These are phyloP conservation scores for Sporothrix schenckii DNA, from an alignment of 2,329 filamentous ascomycete species.

Conservation along the genomic window DNA sequence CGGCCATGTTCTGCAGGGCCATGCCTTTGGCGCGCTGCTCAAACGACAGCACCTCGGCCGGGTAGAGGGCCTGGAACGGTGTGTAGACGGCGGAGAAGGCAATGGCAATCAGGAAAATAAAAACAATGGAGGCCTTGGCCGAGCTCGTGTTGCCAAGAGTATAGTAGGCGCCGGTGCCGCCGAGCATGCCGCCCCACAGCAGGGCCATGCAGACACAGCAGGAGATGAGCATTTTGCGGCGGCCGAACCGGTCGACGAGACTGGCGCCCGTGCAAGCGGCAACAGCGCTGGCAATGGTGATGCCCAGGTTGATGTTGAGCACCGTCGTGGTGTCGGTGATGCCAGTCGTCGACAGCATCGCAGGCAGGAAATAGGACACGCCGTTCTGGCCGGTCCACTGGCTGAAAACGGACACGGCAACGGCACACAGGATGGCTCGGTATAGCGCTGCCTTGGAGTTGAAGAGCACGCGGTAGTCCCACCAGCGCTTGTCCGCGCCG, in stretches of 20 bases:
- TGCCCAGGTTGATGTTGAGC: conserved; percentile 56
- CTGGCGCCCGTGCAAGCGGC: conserved; percentile 57
- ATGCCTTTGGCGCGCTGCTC: conserved; percentile 32
- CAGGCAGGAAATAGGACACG: conserved; percentile 53
- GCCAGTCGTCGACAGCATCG: conserved; percentile 41
- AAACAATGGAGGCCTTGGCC: conserved; percentile 29
- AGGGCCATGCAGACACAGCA: conserved; percentile 28
- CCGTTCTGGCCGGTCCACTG: conserved; percentile 52
- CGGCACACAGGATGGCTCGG: conserved; percentile 49
- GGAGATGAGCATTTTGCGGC: conserved; percentile 53
- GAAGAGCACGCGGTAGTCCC: conserved; percentile 51
- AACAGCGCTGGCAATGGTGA: conserved; percentile 56
- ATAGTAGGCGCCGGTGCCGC: conserved; percentile 29
- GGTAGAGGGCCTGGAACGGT: conserved; percentile 31
- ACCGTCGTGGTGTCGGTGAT: conserved; percentile 52
- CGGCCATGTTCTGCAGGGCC: conserved; percentile 31
- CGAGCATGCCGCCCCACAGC: conserved; percentile 32
- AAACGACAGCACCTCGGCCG: conserved; percentile 31
- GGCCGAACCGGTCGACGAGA: conserved; percentile 59
- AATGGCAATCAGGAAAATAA: conserved; percentile 31
- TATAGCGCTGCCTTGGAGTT: conserved; percentile 44
- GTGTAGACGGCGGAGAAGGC: conserved; percentile 29
- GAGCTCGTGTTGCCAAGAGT: conserved; percentile 20
- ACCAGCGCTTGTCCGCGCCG: conserved; percentile 51
- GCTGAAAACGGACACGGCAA: conserved; percentile 49